phyloP scores from a whole-genome alignment of 2,329 filamentous ascomycete genomes.

The Sporothrix inflata region DNA sequence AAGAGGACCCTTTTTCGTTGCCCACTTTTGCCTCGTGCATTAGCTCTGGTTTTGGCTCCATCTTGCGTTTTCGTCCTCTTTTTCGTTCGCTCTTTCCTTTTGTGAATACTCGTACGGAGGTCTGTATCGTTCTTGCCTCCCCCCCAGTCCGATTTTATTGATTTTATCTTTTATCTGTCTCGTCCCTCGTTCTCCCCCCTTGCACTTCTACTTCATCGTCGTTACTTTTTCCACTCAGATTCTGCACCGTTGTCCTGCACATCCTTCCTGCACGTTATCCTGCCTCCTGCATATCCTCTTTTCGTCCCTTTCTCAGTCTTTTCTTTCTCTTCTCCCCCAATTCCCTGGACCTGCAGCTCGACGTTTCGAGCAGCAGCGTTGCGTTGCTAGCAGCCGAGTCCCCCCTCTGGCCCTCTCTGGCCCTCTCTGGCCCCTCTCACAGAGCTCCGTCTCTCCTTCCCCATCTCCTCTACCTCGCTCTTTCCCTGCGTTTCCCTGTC shows the following conservation, averaged over 20 bases:
- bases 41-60: slow-evolving; percentile 14
- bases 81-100: slow-evolving; percentile 18
- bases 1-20: not conserved
- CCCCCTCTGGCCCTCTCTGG: too few species aligned
- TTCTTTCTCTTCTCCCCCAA: not conserved
- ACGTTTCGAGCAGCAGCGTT: slow-evolving; percentile 23
- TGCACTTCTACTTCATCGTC: too few species aligned
- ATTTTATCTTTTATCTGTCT: not conserved
- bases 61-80: not conserved
- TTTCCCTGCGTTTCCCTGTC: not conserved
- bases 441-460: not conserved
- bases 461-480: not conserved
- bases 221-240: slow-evolving; percentile 7
- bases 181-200: not conserved
- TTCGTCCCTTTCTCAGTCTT: not conserved
- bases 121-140: not conserved
- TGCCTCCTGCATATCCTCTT: slow-evolving; percentile 15
- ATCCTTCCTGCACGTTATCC: not conserved
- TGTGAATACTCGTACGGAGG: not conserved
- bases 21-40: slow-evolving; percentile 22
- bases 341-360: slow-evolving; percentile 21
- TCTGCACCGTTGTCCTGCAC: slow-evolving; percentile 19
- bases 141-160: not conserved
- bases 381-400: slow-evolving; percentile 1
- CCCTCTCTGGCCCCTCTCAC: too few species aligned